Percentiles rank a stretch among this genome's conserved stretches.
Evolutionary conservation across 1,284 basidiomycete genomes (phyloP).

Genomic region (Agroathelia rolfsii): DNA sequence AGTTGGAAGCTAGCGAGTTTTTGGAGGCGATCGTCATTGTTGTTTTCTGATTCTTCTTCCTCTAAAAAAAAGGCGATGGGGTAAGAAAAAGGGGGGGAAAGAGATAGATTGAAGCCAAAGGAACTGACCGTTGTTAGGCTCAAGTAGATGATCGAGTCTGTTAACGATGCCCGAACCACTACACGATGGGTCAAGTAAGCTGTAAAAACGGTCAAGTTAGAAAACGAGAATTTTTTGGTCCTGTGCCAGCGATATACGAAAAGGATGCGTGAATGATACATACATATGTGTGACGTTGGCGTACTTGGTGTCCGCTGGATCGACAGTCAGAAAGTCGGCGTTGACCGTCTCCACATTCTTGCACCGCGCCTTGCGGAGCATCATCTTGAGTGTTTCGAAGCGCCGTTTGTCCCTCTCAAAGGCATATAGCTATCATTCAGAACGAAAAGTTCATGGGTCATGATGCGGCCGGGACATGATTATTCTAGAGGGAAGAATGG

Average conservation of each 20-base stretch:
- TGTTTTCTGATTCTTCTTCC: conserved; percentile 40
- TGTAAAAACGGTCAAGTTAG: conserved; percentile 19
- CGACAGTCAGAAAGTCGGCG: conserved; percentile 70
- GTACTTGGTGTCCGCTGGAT: conserved; percentile 57
- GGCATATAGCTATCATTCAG: conserved; percentile 62
- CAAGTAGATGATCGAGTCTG: conserved; percentile 76
- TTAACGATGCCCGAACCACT: conserved; percentile 91
- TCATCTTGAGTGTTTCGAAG: conserved; percentile 72
- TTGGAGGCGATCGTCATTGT: conserved; percentile 57
- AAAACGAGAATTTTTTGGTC: background rate
- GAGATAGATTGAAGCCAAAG: conserved; percentile 6
- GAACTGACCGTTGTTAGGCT: conserved; percentile 36
- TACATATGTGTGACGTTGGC: conserved; percentile 75
- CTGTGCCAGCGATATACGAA: conserved; percentile 1
- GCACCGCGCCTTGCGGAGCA: conserved; percentile 76
- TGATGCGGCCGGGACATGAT: too few relatives aligned
- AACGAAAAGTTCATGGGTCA: too few relatives aligned
- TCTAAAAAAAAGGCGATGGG: conserved; percentile 15
- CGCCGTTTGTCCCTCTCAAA: conserved; percentile 79
- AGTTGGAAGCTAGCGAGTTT: conserved; percentile 85
- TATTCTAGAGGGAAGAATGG: background rate
- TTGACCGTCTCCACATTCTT: conserved; percentile 66
- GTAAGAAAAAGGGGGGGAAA: conserved; percentile 1
- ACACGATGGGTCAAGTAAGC: conserved; percentile 87
- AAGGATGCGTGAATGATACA: conserved; percentile 19